Evolutionary conservation across 2,329 filamentous ascomycete species (phyloP).

Genomic region (Alternaria consortialis): DNA sequence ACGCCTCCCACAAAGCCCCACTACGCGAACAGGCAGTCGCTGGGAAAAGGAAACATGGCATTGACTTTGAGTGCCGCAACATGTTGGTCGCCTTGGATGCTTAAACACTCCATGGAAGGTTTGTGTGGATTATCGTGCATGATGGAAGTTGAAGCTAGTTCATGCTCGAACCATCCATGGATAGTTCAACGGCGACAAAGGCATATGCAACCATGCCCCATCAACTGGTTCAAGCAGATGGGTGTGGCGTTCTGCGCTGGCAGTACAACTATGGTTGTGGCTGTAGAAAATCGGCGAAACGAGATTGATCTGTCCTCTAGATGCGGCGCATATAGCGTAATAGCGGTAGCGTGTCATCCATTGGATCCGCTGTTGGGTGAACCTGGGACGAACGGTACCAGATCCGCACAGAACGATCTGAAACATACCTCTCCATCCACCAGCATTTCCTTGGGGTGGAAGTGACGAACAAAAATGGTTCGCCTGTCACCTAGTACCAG

Average conservation of each 20-base stretch:
- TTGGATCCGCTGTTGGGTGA: conserved; percentile 32
- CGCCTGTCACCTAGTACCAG: not conserved
- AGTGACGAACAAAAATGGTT: not conserved
- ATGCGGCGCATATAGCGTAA: conserved; percentile 26
- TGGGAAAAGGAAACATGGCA: not conserved
- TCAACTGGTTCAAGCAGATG: not conserved
- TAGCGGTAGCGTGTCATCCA: conserved; percentile 19
- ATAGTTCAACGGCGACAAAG: not conserved
- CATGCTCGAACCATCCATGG: conserved; percentile 1
- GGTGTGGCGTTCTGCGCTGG: conserved; percentile 3
- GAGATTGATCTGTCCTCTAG: conserved; percentile 26
- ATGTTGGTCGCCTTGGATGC: not conserved
- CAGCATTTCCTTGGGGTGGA: not conserved
- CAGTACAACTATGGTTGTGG: not conserved
- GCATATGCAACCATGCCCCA: not conserved
- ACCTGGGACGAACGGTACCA: conserved; percentile 35
- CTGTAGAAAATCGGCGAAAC: conserved; percentile 8
- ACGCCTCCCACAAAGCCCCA: conserved; percentile 24
- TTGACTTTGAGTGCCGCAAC: conserved; percentile 1
- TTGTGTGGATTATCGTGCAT: not conserved
- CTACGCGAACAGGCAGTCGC: conserved; percentile 19
- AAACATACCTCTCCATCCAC: not conserved
- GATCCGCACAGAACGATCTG: conserved; percentile 22
- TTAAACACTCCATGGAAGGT: not conserved
- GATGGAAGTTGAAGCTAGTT: not conserved